Percentiles rank a stretch among this genome's conserved stretches.
Evolutionary conservation across 805 yeast genomes (phyloP).

Genomic region (Candida arabinofermentans): DNA sequence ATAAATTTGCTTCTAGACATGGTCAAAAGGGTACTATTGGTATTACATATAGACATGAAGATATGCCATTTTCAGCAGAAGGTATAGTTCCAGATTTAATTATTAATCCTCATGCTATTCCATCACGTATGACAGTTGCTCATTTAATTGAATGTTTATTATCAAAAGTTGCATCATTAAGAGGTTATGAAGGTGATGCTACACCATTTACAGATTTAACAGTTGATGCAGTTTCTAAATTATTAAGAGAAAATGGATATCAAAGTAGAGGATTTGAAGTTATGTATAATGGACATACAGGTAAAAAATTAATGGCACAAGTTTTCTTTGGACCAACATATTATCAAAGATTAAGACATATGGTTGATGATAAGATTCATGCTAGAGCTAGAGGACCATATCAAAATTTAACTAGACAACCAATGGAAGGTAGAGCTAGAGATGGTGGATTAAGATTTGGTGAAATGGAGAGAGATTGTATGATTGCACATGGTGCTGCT

Average conservation of each 20-base stretch:
- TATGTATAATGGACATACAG: slow-evolving; percentile 98
- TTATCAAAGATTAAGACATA: slow-evolving; percentile 96
- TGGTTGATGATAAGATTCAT: slow-evolving; percentile 99
- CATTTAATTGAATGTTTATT: slow-evolving; percentile 97
- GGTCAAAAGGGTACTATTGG: slow-evolving; percentile 99
- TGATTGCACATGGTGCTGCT: slow-evolving; percentile 99
- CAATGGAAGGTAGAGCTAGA: slow-evolving; percentile 98
- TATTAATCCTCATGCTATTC: slow-evolving; percentile 99
- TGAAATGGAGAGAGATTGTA: slow-evolving; percentile 99
- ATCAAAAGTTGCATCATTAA: slow-evolving; percentile 89
- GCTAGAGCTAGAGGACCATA: slow-evolving; percentile 99
- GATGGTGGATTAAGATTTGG: slow-evolving; percentile 99
- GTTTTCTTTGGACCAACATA: slow-evolving; percentile 99
- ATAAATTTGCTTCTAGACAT: slow-evolving; percentile 98
- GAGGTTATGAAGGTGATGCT: slow-evolving; percentile 98
- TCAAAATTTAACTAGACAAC: slow-evolving; percentile 96
- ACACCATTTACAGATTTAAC: slow-evolving; percentile 98
- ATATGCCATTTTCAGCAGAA: slow-evolving; percentile 95
- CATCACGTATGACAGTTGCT: slow-evolving; percentile 99
- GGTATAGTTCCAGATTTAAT: slow-evolving; percentile 97
- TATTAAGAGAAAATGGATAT: slow-evolving; percentile 92
- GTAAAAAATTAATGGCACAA: slow-evolving; percentile 96
- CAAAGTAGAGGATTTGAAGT: slow-evolving; percentile 98
- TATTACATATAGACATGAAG: slow-evolving; percentile 97
- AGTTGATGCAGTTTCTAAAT: slow-evolving; percentile 91